Percentiles rank a stretch among this genome's conserved stretches.
Evolutionary conservation across 352 stramenopile species (phyloP).

Genomic region (Elongisporangium anandrum): DNA sequence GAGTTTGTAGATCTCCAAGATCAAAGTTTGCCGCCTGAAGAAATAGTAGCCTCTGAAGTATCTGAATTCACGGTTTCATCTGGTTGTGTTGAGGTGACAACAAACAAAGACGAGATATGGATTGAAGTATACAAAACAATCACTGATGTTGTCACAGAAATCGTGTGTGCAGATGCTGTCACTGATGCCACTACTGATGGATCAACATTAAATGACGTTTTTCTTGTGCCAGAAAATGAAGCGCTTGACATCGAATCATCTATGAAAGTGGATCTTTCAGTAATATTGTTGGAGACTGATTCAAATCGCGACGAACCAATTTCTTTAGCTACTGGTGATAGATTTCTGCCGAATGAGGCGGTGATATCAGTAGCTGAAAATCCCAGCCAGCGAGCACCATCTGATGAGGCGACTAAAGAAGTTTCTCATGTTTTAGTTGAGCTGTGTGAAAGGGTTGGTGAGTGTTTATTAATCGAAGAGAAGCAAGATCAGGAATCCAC

Average conservation of each 20-base stretch:
- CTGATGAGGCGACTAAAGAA: not conserved
- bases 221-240: not conserved
- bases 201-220: not conserved
- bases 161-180: not conserved
- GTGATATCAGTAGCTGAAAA: too few relatives aligned
- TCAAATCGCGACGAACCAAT: not conserved
- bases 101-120: not conserved
- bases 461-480: too few relatives aligned
- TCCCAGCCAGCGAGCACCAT: too few relatives aligned
- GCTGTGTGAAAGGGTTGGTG: not conserved
- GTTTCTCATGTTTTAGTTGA: not conserved
- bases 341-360: too few relatives aligned
- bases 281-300: not conserved
- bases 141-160: not conserved
- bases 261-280: not conserved
- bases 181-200: not conserved
- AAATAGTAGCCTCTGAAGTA: not conserved
- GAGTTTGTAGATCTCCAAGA: not conserved
- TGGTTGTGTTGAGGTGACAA: not conserved
- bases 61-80: not conserved
- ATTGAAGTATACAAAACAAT: not conserved
- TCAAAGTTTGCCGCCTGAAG: not conserved
- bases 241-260: not conserved
- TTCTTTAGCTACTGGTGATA: too few relatives aligned
- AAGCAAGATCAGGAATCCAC: too few relatives aligned